phyloP scores from a whole-genome alignment of 2,329 filamentous ascomycete species.

The Xylaria sp. region DNA sequence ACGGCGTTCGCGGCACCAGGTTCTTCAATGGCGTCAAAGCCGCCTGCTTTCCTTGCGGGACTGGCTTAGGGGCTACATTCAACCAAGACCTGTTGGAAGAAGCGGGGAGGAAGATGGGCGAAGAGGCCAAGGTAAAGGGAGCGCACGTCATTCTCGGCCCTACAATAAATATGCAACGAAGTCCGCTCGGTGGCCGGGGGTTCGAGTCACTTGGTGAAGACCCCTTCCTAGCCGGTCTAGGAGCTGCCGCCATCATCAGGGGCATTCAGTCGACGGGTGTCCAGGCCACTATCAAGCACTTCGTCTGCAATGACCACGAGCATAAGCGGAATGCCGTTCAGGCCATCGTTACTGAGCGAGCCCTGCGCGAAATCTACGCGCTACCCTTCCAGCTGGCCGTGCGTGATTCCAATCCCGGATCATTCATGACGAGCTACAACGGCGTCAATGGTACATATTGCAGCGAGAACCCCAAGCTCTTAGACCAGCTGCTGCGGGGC shows the following conservation, averaged over 20 bases:
- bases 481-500: constrained; percentile 54
- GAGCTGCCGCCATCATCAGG: constrained; percentile 55
- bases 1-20: constrained; percentile 67
- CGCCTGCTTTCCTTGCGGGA: constrained; percentile 64
- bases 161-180: constrained; percentile 65
- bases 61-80: constrained; percentile 60
- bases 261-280: constrained; percentile 61
- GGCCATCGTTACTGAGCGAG: constrained; percentile 56
- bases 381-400: constrained; percentile 61
- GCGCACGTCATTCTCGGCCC: constrained; percentile 63
- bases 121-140: constrained; percentile 58
- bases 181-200: constrained; percentile 61
- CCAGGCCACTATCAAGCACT: constrained; percentile 62
- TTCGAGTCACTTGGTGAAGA: constrained; percentile 64
- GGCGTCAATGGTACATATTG: constrained; percentile 60
- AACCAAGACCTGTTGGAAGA: constrained; percentile 55
- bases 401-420: constrained; percentile 52
- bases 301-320: constrained; percentile 65
- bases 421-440: constrained; percentile 64
- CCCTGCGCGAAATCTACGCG: constrained; percentile 61
- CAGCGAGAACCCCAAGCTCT: constrained; percentile 55
- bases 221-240: constrained; percentile 58
- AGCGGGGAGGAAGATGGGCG: constrained; percentile 54
- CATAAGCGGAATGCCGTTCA: constrained; percentile 60
- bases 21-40: constrained; percentile 67